Evolutionary conservation across 306 rosid genomes (phyloP), one percentile per base, ranked within the genome.

Genomic region (Luffa acutangula): DNA sequence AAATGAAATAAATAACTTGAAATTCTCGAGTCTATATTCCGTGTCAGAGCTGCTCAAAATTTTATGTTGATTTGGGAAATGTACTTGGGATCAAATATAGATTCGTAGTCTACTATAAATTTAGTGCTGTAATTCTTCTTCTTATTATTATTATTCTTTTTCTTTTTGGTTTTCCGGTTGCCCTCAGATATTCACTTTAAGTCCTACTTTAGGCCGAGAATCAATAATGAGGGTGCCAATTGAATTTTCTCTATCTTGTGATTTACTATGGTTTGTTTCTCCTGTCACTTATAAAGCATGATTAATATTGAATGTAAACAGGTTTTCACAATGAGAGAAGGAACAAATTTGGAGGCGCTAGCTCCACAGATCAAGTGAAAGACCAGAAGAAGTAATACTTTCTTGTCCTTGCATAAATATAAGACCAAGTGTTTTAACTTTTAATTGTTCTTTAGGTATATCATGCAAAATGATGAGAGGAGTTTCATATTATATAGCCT

Each of bases 341-440:
- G 36, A 90, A 84, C 71, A 82, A 83, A 76, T 81, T 73, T 78
- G 84, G 85, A 48, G 33, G 5, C 39, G 15, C 48, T 57, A 76
- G 67, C 84, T 85, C 85, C 59, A 36, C 80, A 71, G 83, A 85
- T 77, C 89, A 86, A 63, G 86, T 69, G 81, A 85, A 75, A 80
- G 85, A 84, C 85, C 81, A 49, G 9, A 87, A 82, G 87, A 90
- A 91, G 97, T 95, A 83, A 86, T 58, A 79, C 82, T 64, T 84
- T 73, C 49, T 80, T 78, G 79, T 76, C 79, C 79, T 81, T 64
- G 58, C 67, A 10, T 34, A 10, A 56, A 37, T 17, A 59, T 78
- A 37, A 48, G 41, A 41, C 33, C 81, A 65, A 25, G 21, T 54
- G 67, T 39, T 51, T 59, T 15, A 46, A 58, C 4, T 21, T 62